Percentiles rank a stretch among this genome's conserved stretches.
Evolutionary conservation across 768 basidiomycete genomes (phyloP).

Genomic region (Thelephora aurantiotincta): DNA sequence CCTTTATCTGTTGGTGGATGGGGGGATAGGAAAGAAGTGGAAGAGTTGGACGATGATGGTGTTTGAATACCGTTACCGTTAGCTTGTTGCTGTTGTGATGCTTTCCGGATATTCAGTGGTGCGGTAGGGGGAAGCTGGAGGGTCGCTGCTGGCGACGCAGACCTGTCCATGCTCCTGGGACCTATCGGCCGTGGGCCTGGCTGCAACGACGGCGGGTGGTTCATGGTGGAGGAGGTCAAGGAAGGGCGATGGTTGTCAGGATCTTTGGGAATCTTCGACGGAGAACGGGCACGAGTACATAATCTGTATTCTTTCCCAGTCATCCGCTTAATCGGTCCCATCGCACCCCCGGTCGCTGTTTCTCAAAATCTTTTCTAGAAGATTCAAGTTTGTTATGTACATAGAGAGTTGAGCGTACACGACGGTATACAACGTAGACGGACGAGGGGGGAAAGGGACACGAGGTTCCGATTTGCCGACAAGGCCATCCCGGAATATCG

Average conservation of each 20-base stretch:
- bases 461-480: not conserved
- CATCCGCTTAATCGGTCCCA: no score
- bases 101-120: slow-evolving; percentile 29
- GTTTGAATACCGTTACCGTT: not conserved
- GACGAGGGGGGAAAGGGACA: not conserved
- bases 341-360: no score
- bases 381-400: no score
- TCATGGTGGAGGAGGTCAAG: slow-evolving; percentile 12
- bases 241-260: not conserved
- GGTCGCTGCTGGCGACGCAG: slow-evolving; percentile 26
- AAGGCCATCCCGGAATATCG: not conserved
- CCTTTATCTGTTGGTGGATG: slow-evolving; percentile 17
- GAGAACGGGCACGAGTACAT: no score
- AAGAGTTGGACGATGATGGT: not conserved
- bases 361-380: no score
- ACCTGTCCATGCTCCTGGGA: slow-evolving; percentile 29
- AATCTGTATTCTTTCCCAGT: no score
- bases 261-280: no score
- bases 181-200: slow-evolving; percentile 30
- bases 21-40: slow-evolving; percentile 10
- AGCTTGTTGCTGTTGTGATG: slow-evolving; percentile 6
- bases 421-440: not conserved
- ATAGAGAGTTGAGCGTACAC: not conserved
- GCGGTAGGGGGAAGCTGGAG: slow-evolving; percentile 18
- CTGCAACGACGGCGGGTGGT: slow-evolving; percentile 10